A percentile compares a stretch with the other conserved stretches of the same genome.
Conservation (phyloP, 108 stramenopile species). For the Cyclotella choctawhatcheeana region DNA sequence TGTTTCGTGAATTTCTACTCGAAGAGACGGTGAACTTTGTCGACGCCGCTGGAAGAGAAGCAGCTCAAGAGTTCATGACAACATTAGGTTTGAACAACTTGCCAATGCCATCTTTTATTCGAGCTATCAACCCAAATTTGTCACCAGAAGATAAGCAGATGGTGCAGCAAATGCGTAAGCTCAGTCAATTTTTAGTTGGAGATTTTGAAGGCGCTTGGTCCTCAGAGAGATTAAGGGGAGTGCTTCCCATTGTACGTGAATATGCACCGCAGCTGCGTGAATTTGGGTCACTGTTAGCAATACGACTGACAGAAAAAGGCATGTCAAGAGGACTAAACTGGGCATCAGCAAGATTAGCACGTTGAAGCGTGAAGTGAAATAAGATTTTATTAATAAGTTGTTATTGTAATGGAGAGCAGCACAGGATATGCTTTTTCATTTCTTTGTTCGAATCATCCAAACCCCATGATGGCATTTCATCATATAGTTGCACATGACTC, state of each 20-base stretch:
- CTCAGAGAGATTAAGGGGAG: conserved; percentile 58
- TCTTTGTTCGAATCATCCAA: conserved; percentile 36
- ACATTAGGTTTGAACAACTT: conserved; percentile 62
- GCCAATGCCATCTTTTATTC: conserved; percentile 75
- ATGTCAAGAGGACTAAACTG: conserved; percentile 75
- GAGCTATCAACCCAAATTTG: conserved; percentile 70
- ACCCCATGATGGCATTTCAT: conserved; percentile 46
- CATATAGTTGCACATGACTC: conserved; percentile 30
- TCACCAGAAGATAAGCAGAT: conserved; percentile 67
- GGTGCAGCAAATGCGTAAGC: conserved; percentile 81
- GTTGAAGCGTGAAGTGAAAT: not conserved
- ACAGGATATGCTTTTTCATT: conserved; percentile 50
- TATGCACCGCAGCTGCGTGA: conserved; percentile 76
- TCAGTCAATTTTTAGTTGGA: conserved; percentile 74
- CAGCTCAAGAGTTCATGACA: conserved; percentile 60
- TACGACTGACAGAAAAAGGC: conserved; percentile 72
- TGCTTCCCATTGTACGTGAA: conserved; percentile 79
- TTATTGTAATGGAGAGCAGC: conserved; percentile 40
- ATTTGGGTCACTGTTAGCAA: conserved; percentile 69
- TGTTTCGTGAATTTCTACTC: conserved; percentile 90
- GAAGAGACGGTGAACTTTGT: conserved; percentile 90
- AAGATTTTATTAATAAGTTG: not conserved
- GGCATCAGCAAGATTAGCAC: conserved; percentile 54
- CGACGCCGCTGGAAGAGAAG: conserved; percentile 78
- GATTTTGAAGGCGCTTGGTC: conserved; percentile 71